Evolutionary conservation across 805 yeast species (phyloP).

Genomic region (Candida palmyrensis): DNA sequence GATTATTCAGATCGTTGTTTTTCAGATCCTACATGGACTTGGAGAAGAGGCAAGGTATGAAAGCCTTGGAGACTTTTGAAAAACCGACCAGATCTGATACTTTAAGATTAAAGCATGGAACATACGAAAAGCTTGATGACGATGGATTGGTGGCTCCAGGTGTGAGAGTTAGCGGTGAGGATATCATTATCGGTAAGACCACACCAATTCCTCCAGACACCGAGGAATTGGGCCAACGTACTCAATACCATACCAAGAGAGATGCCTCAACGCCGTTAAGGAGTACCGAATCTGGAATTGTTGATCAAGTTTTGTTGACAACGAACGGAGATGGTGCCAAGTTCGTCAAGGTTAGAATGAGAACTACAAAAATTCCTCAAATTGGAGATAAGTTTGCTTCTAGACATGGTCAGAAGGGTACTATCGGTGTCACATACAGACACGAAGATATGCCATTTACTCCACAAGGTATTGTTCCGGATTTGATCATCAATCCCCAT

Average conservation of each 20-base stretch:
- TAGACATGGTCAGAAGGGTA: constrained; percentile 99
- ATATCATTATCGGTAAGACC: constrained; percentile 96
- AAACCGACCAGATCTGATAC: constrained; percentile 95
- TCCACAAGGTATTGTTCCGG: constrained; percentile 94
- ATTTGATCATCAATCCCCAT: constrained; percentile 95
- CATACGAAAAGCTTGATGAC: constrained; percentile 96
- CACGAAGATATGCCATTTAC: constrained; percentile 99
- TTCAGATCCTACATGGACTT: constrained; percentile 98
- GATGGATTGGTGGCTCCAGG: constrained; percentile 99
- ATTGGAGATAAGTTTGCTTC: constrained; percentile 99
- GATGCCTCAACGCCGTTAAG: constrained; percentile 98
- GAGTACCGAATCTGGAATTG: constrained; percentile 96
- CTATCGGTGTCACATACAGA: constrained; percentile 97
- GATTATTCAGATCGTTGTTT: constrained; percentile 90
- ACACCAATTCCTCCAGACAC: constrained; percentile 99
- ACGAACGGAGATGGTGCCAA: constrained; percentile 98
- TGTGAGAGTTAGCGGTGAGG: constrained; percentile 97
- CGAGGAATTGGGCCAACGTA: constrained; percentile 97
- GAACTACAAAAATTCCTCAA: constrained; percentile 98
- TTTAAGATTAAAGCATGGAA: constrained; percentile 92
- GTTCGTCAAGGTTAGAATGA: constrained; percentile 96
- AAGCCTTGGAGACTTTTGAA: constrained; percentile 95
- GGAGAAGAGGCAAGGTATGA: constrained; percentile 97
- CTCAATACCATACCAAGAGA: constrained; percentile 96
- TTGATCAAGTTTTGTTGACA: constrained; percentile 93